These are phyloP conservation scores for Podospora appendiculata DNA, from an alignment of 495 filamentous ascomycete genomes.

Conservation along the genomic window DNA sequence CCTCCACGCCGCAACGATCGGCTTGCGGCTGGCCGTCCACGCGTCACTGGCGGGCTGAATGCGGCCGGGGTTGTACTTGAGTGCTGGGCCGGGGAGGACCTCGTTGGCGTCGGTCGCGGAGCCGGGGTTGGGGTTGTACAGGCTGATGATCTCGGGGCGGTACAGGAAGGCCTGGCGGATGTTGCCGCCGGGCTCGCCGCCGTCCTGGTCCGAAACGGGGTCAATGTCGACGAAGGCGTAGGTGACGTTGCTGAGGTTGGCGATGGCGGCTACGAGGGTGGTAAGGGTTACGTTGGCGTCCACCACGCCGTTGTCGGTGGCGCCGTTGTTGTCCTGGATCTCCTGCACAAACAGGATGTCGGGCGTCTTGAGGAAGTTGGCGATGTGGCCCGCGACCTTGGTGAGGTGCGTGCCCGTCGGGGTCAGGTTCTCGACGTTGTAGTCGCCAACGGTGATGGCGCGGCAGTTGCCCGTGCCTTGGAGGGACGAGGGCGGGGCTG, in stretches of 20 bases:
- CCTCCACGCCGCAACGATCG: conserved; percentile 50
- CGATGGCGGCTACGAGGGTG: conserved; percentile 35
- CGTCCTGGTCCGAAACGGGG: conserved; percentile 42
- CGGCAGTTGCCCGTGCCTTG: conserved; percentile 36
- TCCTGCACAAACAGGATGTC: conserved; percentile 54
- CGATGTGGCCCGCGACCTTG: conserved; percentile 46
- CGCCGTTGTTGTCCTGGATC: conserved; percentile 51
- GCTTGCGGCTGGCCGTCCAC: conserved; percentile 48
- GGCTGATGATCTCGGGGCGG: conserved; percentile 38
- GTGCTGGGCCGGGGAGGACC: conserved; percentile 34
- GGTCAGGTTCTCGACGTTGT: conserved; percentile 56
- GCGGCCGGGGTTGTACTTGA: conserved; percentile 52
- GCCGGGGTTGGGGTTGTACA: conserved; percentile 42
- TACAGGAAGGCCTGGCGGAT: conserved; percentile 58
- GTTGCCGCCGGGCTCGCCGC: conserved; percentile 55
- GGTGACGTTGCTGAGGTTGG: conserved; percentile 20
- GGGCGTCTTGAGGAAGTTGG: conserved; percentile 43
- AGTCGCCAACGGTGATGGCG: conserved; percentile 46
- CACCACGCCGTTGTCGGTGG: conserved; percentile 42
- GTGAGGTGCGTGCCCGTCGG: conserved; percentile 38
- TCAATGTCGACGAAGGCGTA: conserved; percentile 44
- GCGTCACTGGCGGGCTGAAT: conserved; percentile 48
- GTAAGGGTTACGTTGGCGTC: conserved; percentile 38
- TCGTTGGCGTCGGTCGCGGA: conserved; percentile 33
- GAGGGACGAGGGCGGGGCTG: conserved; percentile 35